Percentiles rank a stretch among this genome's conserved stretches.
phyloP scores from a whole-genome alignment of 2,329 filamentous ascomycete genomes.

The Ramichloridium luteum region DNA sequence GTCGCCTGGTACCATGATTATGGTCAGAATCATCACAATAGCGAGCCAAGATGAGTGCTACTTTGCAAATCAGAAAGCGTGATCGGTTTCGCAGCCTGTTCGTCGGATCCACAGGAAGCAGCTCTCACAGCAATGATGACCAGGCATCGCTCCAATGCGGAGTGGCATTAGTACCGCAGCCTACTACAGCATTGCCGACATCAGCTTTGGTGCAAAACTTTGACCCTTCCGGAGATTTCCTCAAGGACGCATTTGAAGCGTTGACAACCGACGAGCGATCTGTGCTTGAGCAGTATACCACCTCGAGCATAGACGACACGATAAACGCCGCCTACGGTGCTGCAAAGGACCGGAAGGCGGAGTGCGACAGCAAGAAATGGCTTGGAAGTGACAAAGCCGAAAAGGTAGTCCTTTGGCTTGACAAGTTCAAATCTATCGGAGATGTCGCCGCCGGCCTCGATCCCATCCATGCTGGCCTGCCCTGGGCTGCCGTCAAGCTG shows the following conservation, averaged over 20 bases:
- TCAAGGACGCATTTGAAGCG: too few relatives aligned
- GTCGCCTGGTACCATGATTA: too few relatives aligned
- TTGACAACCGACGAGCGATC: neutral
- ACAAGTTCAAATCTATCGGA: slow-evolving; percentile 4
- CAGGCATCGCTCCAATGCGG: neutral
- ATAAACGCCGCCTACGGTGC: neutral
- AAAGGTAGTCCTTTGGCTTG: slow-evolving; percentile 1
- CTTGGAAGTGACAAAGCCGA: neutral
- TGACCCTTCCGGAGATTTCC: too few relatives aligned
- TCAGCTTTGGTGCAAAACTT: too few relatives aligned
- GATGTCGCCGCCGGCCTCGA: slow-evolving; percentile 3
- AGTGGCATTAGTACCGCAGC: too few relatives aligned
- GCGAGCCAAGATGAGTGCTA: too few relatives aligned
- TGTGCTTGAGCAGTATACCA: neutral
- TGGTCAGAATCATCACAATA: too few relatives aligned
- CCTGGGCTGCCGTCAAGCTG: slow-evolving; percentile 4
- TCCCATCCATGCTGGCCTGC: slow-evolving; percentile 3
- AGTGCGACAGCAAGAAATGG: neutral
- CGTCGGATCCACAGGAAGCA: too few relatives aligned
- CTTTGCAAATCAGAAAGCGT: too few relatives aligned
- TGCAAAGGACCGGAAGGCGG: neutral
- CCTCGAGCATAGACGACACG: neutral
- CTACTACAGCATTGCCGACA: too few relatives aligned
- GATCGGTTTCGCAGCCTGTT: too few relatives aligned
- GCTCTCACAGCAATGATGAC: too few relatives aligned